Evolutionary conservation across 768 basidiomycete species (phyloP).

Genomic region (Coprinopsis marcescibilis): DNA sequence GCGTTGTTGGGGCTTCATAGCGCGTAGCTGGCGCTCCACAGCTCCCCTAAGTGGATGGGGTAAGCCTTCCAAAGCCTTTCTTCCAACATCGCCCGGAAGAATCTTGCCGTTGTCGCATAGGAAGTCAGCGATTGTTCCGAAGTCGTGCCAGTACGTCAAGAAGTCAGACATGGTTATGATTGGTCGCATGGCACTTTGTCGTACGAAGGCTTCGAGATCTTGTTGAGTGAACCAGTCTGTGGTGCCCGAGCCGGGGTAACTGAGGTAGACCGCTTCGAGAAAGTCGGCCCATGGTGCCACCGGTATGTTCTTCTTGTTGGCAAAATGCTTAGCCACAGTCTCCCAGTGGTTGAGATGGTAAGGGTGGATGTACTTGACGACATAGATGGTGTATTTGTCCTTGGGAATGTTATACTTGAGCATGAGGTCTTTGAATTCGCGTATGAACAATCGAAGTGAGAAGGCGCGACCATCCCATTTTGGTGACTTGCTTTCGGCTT

Average conservation of each 20-base stretch:
- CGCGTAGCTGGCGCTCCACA: slow-evolving; percentile 7
- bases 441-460: too few species aligned
- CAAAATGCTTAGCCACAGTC: neutral
- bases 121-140: neutral
- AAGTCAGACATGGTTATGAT: neutral
- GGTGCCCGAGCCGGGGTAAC: neutral
- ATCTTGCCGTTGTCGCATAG: neutral
- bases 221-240: neutral
- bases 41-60: slow-evolving; percentile 4
- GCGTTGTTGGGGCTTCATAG: slow-evolving; percentile 10
- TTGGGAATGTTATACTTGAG: too few species aligned
- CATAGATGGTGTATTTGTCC: too few species aligned
- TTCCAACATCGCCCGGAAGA: neutral
- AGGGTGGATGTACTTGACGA: neutral
- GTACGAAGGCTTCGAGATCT: neutral
- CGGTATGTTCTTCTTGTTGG: neutral
- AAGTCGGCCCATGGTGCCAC: neutral
- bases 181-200: neutral
- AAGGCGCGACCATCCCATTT: too few species aligned
- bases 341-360: neutral
- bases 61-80: slow-evolving; percentile 10
- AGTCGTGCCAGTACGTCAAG: slow-evolving; percentile 10
- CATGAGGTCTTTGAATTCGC: neutral
- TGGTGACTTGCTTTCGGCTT: too few species aligned
- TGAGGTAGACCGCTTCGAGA: neutral